Evolutionary conservation across 108 stramenopile genomes (phyloP).

Genomic region (Cyclotella cryptica): DNA sequence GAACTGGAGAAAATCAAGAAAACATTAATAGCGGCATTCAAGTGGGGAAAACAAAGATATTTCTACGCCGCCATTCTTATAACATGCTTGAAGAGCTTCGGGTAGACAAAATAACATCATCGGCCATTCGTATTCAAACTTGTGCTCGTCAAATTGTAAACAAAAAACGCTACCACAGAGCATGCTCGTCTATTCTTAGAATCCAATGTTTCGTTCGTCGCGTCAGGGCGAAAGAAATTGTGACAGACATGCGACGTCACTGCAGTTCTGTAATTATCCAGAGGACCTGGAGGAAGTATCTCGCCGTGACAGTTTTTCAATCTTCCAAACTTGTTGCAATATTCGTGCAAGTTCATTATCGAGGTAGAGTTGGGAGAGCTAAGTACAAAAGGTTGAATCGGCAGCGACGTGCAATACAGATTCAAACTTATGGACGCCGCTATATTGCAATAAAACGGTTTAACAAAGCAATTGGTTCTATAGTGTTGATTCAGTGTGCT

Average conservation of each 20-base stretch:
- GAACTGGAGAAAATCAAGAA: constrained; percentile 36
- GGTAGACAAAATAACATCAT: constrained; percentile 36
- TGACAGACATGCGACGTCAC: constrained; percentile 19
- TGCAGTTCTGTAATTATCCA: constrained; percentile 38
- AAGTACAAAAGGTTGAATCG: constrained; percentile 20
- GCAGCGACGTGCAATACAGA: constrained; percentile 22
- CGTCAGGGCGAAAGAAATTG: constrained; percentile 6
- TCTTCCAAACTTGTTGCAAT: constrained; percentile 25
- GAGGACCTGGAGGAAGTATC: constrained; percentile 31
- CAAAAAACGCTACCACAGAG: constrained; percentile 3
- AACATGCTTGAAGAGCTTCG: constrained; percentile 79
- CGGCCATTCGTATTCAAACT: constrained; percentile 34
- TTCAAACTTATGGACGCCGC: constrained; percentile 48
- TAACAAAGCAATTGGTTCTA: constrained; percentile 6
- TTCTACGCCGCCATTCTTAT: constrained; percentile 79
- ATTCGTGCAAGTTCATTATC: constrained; percentile 36
- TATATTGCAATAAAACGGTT: constrained; percentile 15
- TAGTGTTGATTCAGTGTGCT: constrained; percentile 35
- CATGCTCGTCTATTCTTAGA: constrained; percentile 9
- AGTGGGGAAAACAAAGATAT: constrained; percentile 92
- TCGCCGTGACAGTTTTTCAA: constrained; percentile 2
- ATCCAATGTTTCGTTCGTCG: constrained; percentile 41
- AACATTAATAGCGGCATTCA: constrained; percentile 67
- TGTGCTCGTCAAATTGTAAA: constrained; percentile 17
- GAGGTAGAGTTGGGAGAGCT: constrained; percentile 18